Percentiles rank a stretch among this genome's conserved stretches.
phyloP scores from a whole-genome alignment of 2,329 filamentous ascomycete genomes.

The Dactylella cylindrospora region DNA sequence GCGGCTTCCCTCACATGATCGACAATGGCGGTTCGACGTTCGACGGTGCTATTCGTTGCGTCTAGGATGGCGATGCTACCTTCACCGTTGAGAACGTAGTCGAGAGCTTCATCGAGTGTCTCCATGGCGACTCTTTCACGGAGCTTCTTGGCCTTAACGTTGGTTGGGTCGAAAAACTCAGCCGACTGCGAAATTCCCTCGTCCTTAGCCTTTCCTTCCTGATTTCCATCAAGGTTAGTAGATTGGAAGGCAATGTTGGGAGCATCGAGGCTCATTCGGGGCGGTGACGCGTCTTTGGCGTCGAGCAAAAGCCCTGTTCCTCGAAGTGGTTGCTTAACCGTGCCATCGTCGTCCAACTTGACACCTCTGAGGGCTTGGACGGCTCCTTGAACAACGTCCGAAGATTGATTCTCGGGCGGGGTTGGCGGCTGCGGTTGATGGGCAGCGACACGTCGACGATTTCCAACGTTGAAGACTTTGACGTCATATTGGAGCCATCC shows the following conservation, averaged over 20 bases:
- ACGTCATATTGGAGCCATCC: slow-evolving; percentile 98
- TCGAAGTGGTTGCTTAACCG: slow-evolving; percentile 35
- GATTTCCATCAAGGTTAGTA: slow-evolving; percentile 45
- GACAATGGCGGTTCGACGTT: slow-evolving; percentile 79
- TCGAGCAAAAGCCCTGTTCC: slow-evolving; percentile 36
- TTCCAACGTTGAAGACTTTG: slow-evolving; percentile 95
- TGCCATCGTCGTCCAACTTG: slow-evolving; percentile 33
- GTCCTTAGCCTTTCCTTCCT: slow-evolving; percentile 49
- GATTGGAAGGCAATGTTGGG: slow-evolving; percentile 43
- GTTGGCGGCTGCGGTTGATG: slow-evolving; percentile 54
- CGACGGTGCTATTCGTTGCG: slow-evolving; percentile 92
- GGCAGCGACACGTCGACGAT: slow-evolving; percentile 78
- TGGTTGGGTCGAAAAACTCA: slow-evolving; percentile 89
- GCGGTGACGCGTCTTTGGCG: slow-evolving; percentile 10
- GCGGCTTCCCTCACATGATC: slow-evolving; percentile 79
- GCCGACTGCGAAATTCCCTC: slow-evolving; percentile 81
- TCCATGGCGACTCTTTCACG: slow-evolving; percentile 90
- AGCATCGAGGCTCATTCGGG: slow-evolving; percentile 35
- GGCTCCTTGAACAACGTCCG: slow-evolving; percentile 30
- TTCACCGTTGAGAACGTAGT: slow-evolving; percentile 78
- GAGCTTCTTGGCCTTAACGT: slow-evolving; percentile 75
- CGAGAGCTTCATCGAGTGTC: slow-evolving; percentile 85
- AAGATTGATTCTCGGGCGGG: slow-evolving; percentile 13
- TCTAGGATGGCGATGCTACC: slow-evolving; percentile 94
- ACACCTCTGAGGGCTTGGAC: slow-evolving; percentile 29